phyloP scores from a whole-genome alignment of 2,329 filamentous ascomycete genomes.

The Pseudogymnoascus sp. region DNA sequence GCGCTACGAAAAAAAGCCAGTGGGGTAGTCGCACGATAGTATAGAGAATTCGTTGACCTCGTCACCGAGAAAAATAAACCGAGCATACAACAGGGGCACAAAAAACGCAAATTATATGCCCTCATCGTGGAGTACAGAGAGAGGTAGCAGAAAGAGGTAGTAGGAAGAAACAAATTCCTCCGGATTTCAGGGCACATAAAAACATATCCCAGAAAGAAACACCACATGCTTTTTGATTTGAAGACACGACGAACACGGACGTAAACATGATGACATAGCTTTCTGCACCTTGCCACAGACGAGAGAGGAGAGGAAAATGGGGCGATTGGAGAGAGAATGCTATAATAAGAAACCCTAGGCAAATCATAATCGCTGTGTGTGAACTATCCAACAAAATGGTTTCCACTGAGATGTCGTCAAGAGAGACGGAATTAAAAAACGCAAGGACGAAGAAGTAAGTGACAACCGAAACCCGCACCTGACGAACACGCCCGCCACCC shows the following conservation, averaged over 20 bases:
- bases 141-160: not conserved
- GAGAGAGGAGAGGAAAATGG: not conserved
- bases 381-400: conserved; percentile 13
- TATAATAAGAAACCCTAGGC: conserved; percentile 10
- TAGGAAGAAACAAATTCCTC: not conserved
- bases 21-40: conserved; percentile 18
- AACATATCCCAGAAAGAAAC: conserved; percentile 1
- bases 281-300: not conserved
- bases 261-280: not conserved
- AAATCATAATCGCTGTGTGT: conserved; percentile 10
- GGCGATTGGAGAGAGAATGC: not conserved
- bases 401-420: conserved; percentile 2
- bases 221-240: conserved; percentile 1
- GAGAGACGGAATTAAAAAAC: not conserved
- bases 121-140: not conserved
- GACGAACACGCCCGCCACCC: not conserved
- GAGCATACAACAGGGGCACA: conserved; percentile 11
- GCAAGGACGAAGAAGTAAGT: not conserved
- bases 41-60: conserved; percentile 16
- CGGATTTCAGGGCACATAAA: not conserved
- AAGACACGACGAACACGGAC: not conserved
- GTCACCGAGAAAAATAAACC: conserved; percentile 15
- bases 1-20: conserved; percentile 14
- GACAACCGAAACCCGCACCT: not conserved
- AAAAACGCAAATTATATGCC: not conserved